Conservation (phyloP, 2,329 filamentous ascomycete species). For the Trichoderma oligosporum region DNA sequence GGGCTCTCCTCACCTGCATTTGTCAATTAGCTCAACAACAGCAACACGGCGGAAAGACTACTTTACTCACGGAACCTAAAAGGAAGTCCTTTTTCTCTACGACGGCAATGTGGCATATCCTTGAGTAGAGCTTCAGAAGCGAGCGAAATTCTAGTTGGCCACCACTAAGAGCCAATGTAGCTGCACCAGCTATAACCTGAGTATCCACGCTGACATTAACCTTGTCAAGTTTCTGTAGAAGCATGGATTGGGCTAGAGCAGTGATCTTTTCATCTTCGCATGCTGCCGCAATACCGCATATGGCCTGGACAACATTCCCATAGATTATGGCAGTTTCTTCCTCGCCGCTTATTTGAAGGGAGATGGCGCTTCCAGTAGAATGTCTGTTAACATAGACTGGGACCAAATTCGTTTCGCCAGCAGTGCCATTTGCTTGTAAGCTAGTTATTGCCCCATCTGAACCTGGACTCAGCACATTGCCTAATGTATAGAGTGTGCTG, state of each 20-base stretch:
- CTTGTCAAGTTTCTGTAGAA: conserved; percentile 91
- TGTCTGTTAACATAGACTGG: conserved; percentile 53
- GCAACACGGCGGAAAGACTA: neutral
- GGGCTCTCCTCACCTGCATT: conserved; percentile 66
- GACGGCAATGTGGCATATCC: conserved; percentile 69
- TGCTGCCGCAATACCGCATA: conserved; percentile 80
- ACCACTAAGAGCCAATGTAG: conserved; percentile 70
- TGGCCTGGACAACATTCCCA: conserved; percentile 87
- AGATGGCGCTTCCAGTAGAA: conserved; percentile 72
- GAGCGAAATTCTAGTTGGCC: conserved; percentile 80
- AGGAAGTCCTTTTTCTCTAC: conserved; percentile 64
- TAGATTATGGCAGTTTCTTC: conserved; percentile 77
- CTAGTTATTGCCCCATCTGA: conserved; percentile 53
- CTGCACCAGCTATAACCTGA: conserved; percentile 79
- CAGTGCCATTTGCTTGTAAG: conserved; percentile 44
- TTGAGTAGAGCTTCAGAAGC: conserved; percentile 77
- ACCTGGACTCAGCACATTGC: conserved; percentile 83
- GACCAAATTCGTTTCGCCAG: conserved; percentile 37
- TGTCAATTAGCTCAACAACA: conserved; percentile 21
- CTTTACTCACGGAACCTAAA: conserved; percentile 62
- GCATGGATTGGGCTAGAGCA: conserved; percentile 87
- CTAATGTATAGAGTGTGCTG: conserved; percentile 92
- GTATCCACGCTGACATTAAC: conserved; percentile 76
- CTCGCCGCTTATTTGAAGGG: conserved; percentile 68
- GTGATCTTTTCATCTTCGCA: conserved; percentile 89